Percentiles rank a stretch among this genome's conserved stretches.
These are phyloP conservation scores for Neoboletus subvelutipes DNA, from an alignment of 768 basidiomycete species.

Conservation along the genomic window DNA sequence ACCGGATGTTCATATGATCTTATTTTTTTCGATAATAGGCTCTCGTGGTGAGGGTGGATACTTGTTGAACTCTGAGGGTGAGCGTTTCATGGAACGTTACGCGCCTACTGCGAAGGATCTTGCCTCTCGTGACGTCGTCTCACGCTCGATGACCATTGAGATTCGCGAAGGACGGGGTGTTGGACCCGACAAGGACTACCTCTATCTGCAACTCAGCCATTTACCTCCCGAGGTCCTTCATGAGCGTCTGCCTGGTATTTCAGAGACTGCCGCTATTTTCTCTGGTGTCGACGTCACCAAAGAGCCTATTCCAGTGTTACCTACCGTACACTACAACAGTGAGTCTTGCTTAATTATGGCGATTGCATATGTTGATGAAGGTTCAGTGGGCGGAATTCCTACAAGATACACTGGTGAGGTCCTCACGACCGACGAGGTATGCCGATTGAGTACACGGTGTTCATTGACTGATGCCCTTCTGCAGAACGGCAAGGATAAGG, in stretches of 20 bases:
- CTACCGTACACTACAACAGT: constrained; percentile 99
- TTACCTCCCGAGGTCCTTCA: constrained; percentile 93
- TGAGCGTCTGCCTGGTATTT: constrained; percentile 97
- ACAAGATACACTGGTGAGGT: constrained; percentile 98
- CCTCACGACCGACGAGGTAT: constrained; percentile 72
- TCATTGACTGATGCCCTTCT: neutral
- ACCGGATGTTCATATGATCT: neutral
- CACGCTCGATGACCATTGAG: constrained; percentile 98
- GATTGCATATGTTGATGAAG: constrained; percentile 12
- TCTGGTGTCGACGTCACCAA: constrained; percentile 99
- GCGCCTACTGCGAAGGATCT: constrained; percentile 99
- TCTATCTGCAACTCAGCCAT: constrained; percentile 96
- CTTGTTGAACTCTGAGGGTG: constrained; percentile 96
- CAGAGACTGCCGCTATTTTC: constrained; percentile 99
- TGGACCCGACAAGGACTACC: constrained; percentile 96
- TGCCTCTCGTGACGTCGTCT: constrained; percentile 98
- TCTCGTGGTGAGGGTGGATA: constrained; percentile 99
- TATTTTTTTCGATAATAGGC: constrained; percentile 44
- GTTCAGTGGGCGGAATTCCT: constrained; percentile 96
- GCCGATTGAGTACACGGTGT: constrained; percentile 1
- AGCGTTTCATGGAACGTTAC: constrained; percentile 99
- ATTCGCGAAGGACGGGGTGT: constrained; percentile 99
- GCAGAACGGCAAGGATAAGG: constrained; percentile 82
- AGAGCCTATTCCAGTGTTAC: constrained; percentile 97
- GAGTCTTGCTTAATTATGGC: constrained; percentile 34